Percentiles rank a stretch among this genome's conserved stretches.
Evolutionary conservation across 192 early-diverging fungal species (phyloP).

Genomic region (Coemansia sp.): DNA sequence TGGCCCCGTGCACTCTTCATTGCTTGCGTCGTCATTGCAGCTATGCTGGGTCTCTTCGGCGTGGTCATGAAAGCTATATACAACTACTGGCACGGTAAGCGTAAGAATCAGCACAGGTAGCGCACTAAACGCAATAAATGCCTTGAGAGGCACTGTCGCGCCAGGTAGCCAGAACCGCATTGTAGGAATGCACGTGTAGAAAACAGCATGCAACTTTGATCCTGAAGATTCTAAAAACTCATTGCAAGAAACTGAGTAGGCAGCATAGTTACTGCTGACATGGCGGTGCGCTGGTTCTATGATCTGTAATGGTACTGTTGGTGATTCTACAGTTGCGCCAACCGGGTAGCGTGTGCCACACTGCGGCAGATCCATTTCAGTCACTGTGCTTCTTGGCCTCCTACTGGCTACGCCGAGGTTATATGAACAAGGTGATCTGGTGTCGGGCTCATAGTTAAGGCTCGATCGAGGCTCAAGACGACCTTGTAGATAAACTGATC

Average conservation of each 20-base stretch:
- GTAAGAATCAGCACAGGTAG: slow-evolving; percentile 49
- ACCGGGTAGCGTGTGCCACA: neutral
- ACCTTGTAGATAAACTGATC: neutral
- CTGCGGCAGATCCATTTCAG: neutral
- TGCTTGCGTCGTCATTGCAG: neutral
- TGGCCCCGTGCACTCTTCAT: neutral
- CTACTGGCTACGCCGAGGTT: neutral
- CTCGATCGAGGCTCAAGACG: neutral
- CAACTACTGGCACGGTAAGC: slow-evolving; percentile 43
- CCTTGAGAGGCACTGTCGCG: slow-evolving; percentile 21
- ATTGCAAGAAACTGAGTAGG: slow-evolving; percentile 8
- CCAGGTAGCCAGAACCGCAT: slow-evolving; percentile 39
- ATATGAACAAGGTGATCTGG: neutral
- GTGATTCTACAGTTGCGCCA: neutral
- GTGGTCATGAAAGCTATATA: neutral
- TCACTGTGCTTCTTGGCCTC: neutral
- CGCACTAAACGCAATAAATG: slow-evolving; percentile 42
- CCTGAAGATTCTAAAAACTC: neutral
- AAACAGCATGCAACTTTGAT: slow-evolving; percentile 1
- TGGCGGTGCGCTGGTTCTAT: neutral
- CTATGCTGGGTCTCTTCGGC: neutral
- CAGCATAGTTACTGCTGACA: neutral
- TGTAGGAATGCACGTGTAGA: slow-evolving; percentile 36
- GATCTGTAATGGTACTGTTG: neutral
- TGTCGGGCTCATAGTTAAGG: neutral